A percentile compares a stretch with the other conserved stretches of the same genome.
Evolutionary conservation across 1,284 basidiomycete species (phyloP).

Genomic region (Chiua sp.): DNA sequence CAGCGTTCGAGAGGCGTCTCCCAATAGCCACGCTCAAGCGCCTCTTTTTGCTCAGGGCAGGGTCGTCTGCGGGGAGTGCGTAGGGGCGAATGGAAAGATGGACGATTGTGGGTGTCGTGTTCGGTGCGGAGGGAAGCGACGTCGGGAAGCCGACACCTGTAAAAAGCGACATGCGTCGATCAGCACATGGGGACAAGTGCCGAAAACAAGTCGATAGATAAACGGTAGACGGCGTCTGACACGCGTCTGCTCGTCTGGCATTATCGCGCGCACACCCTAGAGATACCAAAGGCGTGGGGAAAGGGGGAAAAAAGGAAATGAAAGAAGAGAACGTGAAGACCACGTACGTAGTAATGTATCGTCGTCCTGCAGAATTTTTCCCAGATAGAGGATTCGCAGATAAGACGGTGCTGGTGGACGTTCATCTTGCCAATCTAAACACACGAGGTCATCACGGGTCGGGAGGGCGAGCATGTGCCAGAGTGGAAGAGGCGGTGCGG

Average conservation of each 20-base stretch:
- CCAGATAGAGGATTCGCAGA: constrained; percentile 79
- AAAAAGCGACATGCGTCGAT: constrained; percentile 7
- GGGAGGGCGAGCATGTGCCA: too few species aligned
- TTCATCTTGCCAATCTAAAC: constrained; percentile 78
- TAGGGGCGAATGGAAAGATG: constrained; percentile 81
- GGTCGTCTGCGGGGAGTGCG: constrained; percentile 56
- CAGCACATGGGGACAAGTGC: constrained; percentile 6
- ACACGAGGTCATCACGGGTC: neutral
- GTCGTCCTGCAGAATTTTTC: constrained; percentile 86
- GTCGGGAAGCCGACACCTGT: constrained; percentile 57
- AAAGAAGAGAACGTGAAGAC: constrained; percentile 2
- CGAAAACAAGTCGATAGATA: neutral
- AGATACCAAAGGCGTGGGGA: neutral
- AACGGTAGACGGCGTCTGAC: neutral
- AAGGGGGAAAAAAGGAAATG: neutral
- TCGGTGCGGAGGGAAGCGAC: constrained; percentile 28
- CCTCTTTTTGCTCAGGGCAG: constrained; percentile 57
- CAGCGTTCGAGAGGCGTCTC: constrained; percentile 20
- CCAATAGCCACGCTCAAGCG: constrained; percentile 37
- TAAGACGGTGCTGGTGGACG: constrained; percentile 81
- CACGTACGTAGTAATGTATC: constrained; percentile 74
- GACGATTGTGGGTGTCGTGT: constrained; percentile 61
- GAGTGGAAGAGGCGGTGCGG: neutral
- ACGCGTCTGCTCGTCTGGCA: neutral
- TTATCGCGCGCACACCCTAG: constrained; percentile 1